Conservation (phyloP, 257 asterid genomes). For the Salvia hispanica region DNA sequence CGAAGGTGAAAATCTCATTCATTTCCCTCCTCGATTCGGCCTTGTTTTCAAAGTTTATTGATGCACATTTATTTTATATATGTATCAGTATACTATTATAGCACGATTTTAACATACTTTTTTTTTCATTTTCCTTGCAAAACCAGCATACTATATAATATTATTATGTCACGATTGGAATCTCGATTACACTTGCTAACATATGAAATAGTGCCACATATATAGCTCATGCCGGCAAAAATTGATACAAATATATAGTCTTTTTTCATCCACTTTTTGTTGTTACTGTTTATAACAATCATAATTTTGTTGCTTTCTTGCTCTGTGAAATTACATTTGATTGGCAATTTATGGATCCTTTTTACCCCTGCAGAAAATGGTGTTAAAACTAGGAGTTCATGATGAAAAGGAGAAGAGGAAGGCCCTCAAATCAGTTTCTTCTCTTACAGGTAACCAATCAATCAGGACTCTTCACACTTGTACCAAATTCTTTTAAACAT, state of each 20-base stretch:
- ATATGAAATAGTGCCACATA: background rate
- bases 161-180: background rate
- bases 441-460: conserved; percentile 40
- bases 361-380: conserved; percentile 55
- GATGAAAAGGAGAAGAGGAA: conserved; percentile 51
- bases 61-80: background rate
- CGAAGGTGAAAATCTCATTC: conserved; percentile 37
- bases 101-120: too few relatives aligned
- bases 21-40: conserved; percentile 4
- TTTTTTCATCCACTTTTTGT: background rate
- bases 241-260: background rate
- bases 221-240: background rate
- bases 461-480: too few relatives aligned
- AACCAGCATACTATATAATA: too few relatives aligned
- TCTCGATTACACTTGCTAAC: background rate
- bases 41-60: background rate
- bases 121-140: too few relatives aligned
- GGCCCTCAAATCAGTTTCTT: conserved; percentile 63
- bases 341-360: background rate
- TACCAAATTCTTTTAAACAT: too few relatives aligned
- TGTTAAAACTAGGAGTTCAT: conserved; percentile 43
- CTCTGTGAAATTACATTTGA: background rate
- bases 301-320: background rate
- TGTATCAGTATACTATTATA: too few relatives aligned
- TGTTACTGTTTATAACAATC: background rate